Base-by-base conservation (phyloP, 768 basidiomycete genomes). In the Wakefieldia striispora region DNA sequence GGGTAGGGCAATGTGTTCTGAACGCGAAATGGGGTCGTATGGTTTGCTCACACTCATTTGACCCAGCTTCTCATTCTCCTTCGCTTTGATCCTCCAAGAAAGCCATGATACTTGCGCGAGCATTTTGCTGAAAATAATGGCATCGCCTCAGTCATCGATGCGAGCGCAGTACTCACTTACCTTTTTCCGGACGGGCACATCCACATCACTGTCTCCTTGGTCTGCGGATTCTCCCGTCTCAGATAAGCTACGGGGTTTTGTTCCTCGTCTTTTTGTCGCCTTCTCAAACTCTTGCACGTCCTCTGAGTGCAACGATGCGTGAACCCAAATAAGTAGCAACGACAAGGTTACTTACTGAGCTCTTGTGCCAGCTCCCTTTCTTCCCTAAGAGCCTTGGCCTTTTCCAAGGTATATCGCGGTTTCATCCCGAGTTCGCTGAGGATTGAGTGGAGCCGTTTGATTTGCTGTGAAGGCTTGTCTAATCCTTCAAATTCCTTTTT, bases 401-500 rank as follows among this genome's bases (percentile, higher is more conserved):
- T 86, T 45, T 90, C 91, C 60, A 91, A 58, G 52, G 82, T 92
- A 60, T 84, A 72, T 20, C 85, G 78, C 1, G 88, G 88, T 0
- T 73, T 79, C 90, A 94, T 95, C 1, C 91, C 91, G 26, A 93
- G 74, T 4, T 84, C 86, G 21, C 72, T 61, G 8, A 93, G 73
- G 12, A 87, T 83, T 49, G 77, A 72, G 48, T 79, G 82, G 29
- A 92, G 73, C 35, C 78, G 81, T 43, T 70, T 70, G 27, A 91
- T 84, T 59, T 91, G 88, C 41, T 82, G 77, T 2, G 73, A 74
- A 0, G 83, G 74, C 9, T 70, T 73, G 37, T 80, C 76, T 34
- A 81, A 60, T 47, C 74, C 83, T 56, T 81, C 69, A 57, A 91
- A 86, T 48, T 89, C 78, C 61, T 81, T 88, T 9, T 78, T 75